These are phyloP conservation scores for Massarina eburnea DNA, from an alignment of 2,329 filamentous ascomycete species.

Conservation along the genomic window DNA sequence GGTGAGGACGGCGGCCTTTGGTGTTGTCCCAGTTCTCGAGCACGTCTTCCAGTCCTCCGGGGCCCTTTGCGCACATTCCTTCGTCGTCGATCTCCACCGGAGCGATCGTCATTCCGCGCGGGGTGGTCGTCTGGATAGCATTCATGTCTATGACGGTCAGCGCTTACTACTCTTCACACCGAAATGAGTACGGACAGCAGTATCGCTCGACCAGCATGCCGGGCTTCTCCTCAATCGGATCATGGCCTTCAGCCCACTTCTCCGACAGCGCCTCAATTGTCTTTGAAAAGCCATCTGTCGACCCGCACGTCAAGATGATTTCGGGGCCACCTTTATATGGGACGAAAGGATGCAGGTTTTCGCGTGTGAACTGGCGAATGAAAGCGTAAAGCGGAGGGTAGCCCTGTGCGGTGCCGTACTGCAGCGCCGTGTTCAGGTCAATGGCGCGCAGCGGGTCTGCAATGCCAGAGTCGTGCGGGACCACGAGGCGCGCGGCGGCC, in stretches of 20 bases:
- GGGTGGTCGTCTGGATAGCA: constrained; percentile 66
- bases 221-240: constrained; percentile 70
- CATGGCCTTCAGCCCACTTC: constrained; percentile 69
- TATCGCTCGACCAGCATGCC: constrained; percentile 79
- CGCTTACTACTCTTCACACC: background rate
- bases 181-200: constrained; percentile 2
- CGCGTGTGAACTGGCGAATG: constrained; percentile 73
- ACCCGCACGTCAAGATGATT: constrained; percentile 76
- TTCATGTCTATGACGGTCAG: constrained; percentile 69
- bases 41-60: constrained; percentile 74
- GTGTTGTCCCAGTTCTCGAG: constrained; percentile 78
- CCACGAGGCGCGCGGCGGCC: constrained; percentile 58
- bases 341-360: constrained; percentile 77
- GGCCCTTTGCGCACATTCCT: constrained; percentile 75
- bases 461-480: constrained; percentile 68
- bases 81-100: constrained; percentile 75
- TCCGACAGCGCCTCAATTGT: constrained; percentile 73
- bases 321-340: constrained; percentile 78
- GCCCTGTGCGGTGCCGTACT: constrained; percentile 82
- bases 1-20: constrained; percentile 73
- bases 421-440: constrained; percentile 77
- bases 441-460: constrained; percentile 68
- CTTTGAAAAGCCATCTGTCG: constrained; percentile 85
- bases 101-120: constrained; percentile 71
- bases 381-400: constrained; percentile 79